These are phyloP conservation scores for Leishmania arabica DNA, from an alignment of 208 protist species.

Conservation along the genomic window DNA sequence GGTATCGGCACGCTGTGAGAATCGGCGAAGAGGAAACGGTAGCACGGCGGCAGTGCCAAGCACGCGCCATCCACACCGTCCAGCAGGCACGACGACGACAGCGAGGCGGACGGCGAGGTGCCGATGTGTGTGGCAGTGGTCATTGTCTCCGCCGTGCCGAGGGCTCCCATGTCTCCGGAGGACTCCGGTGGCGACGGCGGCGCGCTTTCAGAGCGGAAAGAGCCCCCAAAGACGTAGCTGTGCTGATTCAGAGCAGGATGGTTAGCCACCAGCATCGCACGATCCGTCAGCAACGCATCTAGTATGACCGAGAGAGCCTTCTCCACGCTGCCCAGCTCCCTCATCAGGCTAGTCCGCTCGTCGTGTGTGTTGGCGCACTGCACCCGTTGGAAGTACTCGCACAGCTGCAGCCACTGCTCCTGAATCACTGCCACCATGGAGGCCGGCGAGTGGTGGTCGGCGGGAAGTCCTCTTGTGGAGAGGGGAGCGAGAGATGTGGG, in stretches of 20 bases:
- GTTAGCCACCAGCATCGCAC: conserved; percentile 14
- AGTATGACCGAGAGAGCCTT: conserved; percentile 40
- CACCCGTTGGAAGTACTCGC: conserved; percentile 53
- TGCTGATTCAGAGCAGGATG: conserved; percentile 5
- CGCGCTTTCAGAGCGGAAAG: neutral
- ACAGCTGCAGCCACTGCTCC: conserved; percentile 52
- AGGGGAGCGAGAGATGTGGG: neutral
- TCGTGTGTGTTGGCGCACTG: conserved; percentile 45
- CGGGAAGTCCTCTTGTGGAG: neutral
- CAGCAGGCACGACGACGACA: conserved; percentile 11
- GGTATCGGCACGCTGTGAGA: conserved; percentile 1
- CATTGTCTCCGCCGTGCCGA: neutral
- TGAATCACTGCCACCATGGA: conserved; percentile 29
- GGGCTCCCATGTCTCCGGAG: neutral
- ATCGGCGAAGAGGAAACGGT: conserved; percentile 50
- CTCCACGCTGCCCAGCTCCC: conserved; percentile 40
- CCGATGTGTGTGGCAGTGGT: neutral
- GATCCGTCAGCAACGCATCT: conserved; percentile 44
- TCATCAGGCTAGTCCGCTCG: conserved; percentile 22
- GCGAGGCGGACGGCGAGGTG: neutral
- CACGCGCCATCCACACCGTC: conserved; percentile 10
- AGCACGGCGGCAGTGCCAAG: conserved; percentile 55
- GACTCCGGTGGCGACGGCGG: neutral
- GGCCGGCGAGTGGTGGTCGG: conserved; percentile 1
- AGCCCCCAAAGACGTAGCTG: neutral